phyloP scores from a whole-genome alignment of 202 grass and related monocot species.

The Bolboschoenoplectus hybrid region DNA sequence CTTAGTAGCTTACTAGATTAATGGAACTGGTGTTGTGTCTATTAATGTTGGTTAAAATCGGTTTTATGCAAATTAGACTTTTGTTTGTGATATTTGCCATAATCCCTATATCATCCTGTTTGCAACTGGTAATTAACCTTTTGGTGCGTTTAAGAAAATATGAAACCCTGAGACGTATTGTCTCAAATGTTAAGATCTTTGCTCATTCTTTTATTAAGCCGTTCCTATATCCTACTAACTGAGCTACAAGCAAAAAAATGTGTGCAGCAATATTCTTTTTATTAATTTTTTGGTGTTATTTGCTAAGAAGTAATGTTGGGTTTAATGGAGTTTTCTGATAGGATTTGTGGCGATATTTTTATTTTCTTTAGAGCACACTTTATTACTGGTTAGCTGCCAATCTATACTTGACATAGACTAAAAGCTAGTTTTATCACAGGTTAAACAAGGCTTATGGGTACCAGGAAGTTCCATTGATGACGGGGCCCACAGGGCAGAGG shows the following conservation, averaged over 20 bases:
- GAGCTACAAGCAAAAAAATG: slow-evolving; percentile 12
- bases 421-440: slow-evolving; percentile 30
- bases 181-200: neutral
- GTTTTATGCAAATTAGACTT: neutral
- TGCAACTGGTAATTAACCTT: neutral
- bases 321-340: neutral
- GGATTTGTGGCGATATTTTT: neutral
- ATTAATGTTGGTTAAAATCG: neutral
- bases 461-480: slow-evolving; percentile 47
- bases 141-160: neutral
- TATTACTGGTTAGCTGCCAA: slow-evolving; percentile 9
- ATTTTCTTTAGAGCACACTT: neutral
- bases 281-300: slow-evolving; percentile 1
- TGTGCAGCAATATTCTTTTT: neutral
- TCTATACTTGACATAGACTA: slow-evolving; percentile 20
- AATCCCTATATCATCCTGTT: neutral
- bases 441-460: slow-evolving; percentile 77
- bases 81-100: slow-evolving; percentile 8
- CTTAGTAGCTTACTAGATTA: slow-evolving; percentile 21
- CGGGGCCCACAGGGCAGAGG: slow-evolving; percentile 51
- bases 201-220: slow-evolving; percentile 5
- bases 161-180: neutral
- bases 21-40: neutral
- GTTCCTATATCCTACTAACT: slow-evolving; percentile 10
- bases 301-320: neutral